Conservation (phyloP, 768 basidiomycete genomes). For the Tylopilus sp. region DNA sequence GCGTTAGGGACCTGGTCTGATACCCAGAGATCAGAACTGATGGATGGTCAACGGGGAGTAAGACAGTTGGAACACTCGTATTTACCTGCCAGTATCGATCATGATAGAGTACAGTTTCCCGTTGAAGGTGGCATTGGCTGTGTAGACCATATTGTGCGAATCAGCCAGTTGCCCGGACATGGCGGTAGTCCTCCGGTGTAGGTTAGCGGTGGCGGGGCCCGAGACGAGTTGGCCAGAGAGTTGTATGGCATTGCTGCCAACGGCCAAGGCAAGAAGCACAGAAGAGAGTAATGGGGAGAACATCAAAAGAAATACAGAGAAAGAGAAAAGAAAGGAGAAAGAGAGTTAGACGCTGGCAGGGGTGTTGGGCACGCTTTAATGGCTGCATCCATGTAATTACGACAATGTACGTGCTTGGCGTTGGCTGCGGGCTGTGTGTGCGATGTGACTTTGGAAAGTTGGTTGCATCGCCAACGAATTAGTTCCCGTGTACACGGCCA, state of each 20-base stretch:
- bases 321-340: background rate
- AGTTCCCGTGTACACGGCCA: too few species aligned
- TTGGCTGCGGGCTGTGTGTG: too few species aligned
- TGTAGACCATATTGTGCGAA: constrained; percentile 33
- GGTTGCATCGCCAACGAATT: too few species aligned
- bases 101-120: constrained; percentile 30
- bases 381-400: background rate
- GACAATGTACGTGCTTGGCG: too few species aligned
- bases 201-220: constrained; percentile 2
- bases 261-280: constrained; percentile 6
- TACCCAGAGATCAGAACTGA: constrained; percentile 66
- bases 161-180: constrained; percentile 31
- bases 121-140: constrained; percentile 40
- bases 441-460: too few species aligned
- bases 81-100: constrained; percentile 47
- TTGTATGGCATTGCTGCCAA: constrained; percentile 6
- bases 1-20: constrained; percentile 41
- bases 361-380: background rate
- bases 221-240: constrained; percentile 13
- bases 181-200: constrained; percentile 25
- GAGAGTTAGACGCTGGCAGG: background rate
- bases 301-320: constrained; percentile 8
- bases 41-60: constrained; percentile 1
- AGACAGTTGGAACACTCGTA: too few species aligned
- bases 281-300: constrained; percentile 4